These are phyloP conservation scores for Pseudozyma flocculosa DNA, from an alignment of 1,284 basidiomycete species.

Conservation along the genomic window DNA sequence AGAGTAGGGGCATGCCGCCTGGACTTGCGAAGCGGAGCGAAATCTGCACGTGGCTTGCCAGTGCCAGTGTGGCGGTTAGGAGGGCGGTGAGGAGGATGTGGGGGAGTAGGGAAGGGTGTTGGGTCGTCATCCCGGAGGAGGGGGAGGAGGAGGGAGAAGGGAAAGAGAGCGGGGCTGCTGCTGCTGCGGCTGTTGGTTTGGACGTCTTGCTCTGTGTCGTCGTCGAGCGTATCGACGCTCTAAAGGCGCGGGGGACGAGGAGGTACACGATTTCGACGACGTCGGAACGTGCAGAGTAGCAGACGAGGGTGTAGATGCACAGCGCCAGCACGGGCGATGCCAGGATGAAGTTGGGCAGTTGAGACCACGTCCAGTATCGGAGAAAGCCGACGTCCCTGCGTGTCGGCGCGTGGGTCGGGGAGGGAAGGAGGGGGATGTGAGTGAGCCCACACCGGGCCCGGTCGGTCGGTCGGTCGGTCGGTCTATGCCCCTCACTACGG, in stretches of 20 bases:
- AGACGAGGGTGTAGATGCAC: neutral
- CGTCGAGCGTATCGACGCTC: no score
- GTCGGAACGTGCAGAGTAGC: constrained; percentile 2
- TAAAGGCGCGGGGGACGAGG: constrained; percentile 38
- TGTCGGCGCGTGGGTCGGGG: no score
- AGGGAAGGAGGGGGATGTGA: no score
- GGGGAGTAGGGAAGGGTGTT: constrained; percentile 60
- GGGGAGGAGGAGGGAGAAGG: no score
- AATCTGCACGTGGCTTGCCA: constrained; percentile 87
- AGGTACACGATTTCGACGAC: neutral
- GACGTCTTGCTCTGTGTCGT: no score
- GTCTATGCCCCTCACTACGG: no score
- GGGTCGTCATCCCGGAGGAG: constrained; percentile 1
- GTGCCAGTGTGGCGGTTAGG: constrained; percentile 66
- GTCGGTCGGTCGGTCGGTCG: no score
- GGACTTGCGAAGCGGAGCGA: constrained; percentile 75
- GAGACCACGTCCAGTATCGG: constrained; percentile 78
- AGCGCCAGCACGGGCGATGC: constrained; percentile 68
- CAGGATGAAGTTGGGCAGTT: constrained; percentile 84
- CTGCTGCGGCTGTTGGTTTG: no score
- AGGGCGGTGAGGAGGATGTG: constrained; percentile 71
- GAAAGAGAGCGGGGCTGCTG: no score
- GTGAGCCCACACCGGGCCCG: no score
- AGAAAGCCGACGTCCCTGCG: constrained; percentile 75
- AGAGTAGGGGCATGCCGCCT: constrained; percentile 69